A percentile compares a stretch with the other conserved stretches of the same genome.
phyloP scores from a whole-genome alignment of 2,329 filamentous ascomycete genomes.

The Rhexocercosporidium sp. region DNA sequence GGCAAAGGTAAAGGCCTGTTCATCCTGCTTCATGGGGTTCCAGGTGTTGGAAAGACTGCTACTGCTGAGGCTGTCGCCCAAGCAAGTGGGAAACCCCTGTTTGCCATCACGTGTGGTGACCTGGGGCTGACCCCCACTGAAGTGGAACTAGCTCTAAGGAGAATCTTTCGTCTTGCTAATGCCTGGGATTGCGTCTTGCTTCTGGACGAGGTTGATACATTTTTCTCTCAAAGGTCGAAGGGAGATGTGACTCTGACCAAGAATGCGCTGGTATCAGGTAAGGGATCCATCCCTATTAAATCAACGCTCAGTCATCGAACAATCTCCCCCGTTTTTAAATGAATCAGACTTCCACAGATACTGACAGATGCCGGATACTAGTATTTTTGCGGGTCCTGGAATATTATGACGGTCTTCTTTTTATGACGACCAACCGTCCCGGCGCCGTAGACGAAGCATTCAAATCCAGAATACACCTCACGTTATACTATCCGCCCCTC shows the following conservation, averaged over 20 bases:
- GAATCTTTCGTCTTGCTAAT: slow-evolving; percentile 74
- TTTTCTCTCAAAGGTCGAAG: slow-evolving; percentile 37
- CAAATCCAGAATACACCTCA: slow-evolving; percentile 37
- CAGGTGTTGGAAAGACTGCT: slow-evolving; percentile 55
- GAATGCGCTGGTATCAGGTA: slow-evolving; percentile 45
- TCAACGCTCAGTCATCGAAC: not conserved
- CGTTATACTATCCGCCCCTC: slow-evolving; percentile 28
- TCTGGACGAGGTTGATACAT: slow-evolving; percentile 72
- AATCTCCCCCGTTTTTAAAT: too few relatives aligned
- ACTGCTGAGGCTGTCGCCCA: slow-evolving; percentile 62
- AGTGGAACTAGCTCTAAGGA: slow-evolving; percentile 70
- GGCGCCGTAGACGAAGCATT: slow-evolving; percentile 5
- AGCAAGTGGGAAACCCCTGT: slow-evolving; percentile 53
- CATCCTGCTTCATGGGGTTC: slow-evolving; percentile 52
- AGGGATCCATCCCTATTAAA: not conserved
- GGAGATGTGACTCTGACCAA: slow-evolving; percentile 41
- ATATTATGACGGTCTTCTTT: slow-evolving; percentile 5
- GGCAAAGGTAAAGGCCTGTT: slow-evolving; percentile 57
- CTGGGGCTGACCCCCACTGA: slow-evolving; percentile 67
- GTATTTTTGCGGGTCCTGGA: slow-evolving; percentile 2
- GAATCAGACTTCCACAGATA: too few relatives aligned
- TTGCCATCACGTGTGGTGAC: slow-evolving; percentile 66
- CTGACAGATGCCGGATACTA: too few relatives aligned
- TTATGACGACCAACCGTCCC: slow-evolving; percentile 4
- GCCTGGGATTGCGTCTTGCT: slow-evolving; percentile 73